Evolutionary conservation across 345 rosid species (phyloP), one percentile per base, ranked within the genome.

Genomic region (Eucalyptus polybractea): DNA sequence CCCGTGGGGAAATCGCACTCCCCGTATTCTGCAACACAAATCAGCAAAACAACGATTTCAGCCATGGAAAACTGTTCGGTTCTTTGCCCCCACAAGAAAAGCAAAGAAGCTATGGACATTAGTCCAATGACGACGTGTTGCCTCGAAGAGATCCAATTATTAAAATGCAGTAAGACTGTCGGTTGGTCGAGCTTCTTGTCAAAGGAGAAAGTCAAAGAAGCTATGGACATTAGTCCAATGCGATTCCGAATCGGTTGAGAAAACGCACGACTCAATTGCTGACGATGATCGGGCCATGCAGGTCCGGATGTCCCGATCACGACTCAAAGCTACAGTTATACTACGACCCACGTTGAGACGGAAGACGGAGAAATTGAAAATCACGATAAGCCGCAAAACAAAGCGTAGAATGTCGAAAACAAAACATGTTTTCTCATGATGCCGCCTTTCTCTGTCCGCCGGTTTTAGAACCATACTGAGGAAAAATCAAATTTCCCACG

Each of bases 1-100:
- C 92, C 93, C 3, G 94, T 94, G 19, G 95, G 95, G 87, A 92
- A 94, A 51, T 92, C 92, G 88, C 97, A 95, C 24, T 89, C 88
- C 33, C 96, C 96, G 89, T 54, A 94, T 33, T 86, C 97, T 94
- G 94, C 91, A 92, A 42, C 27, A 85, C 49, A 89, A 67, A 58
- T 40, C 42, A 11, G 8, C 47, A 21, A 45, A 81, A 45, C 69
- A 31, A 9, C 5, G 21, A 27, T 31, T 1, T 24, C 69, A 76
- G 83, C 29, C 47, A 40, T 6, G 12, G 27, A 16, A 76, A 13
- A 15, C 40, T 31, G 22, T 67, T 67, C 0, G 80, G 19, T n/a
- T 67, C 40, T 13, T 31, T 0, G 33, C 80, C 14, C 21, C 40
- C 80, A 31, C 40, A 67, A 15, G 80, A 67, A 67, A 53, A 53